Evolutionary conservation across 2,329 filamentous ascomycete genomes (phyloP), one percentile per base, ranked within the genome.

Genomic region (Ilyonectria destructans): DNA sequence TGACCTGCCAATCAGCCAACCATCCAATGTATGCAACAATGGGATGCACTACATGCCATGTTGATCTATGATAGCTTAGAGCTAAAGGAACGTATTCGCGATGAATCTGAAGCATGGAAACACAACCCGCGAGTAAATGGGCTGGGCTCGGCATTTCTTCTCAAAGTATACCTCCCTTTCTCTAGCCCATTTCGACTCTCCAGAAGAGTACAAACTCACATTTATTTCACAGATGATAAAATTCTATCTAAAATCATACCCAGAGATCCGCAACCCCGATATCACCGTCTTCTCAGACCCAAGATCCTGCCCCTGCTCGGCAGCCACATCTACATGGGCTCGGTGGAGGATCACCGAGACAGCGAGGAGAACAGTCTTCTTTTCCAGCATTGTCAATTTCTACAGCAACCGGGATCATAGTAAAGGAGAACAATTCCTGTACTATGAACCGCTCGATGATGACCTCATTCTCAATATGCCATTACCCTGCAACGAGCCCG

Each of bases 341-440:
- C 19, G 45, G 19, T 48, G 45, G 45, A 48, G 45, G 23, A 23
- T 48, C 45, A 48, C 45, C 19, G 45, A 48, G 19, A 48, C 45
- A 6, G 45, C 45, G 6, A 48, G 45, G 21, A 48, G 19, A 48
- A 48, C 45, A 26, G 13, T 48, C 3, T 48, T 48, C 19, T 48
- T 23, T 10, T 21, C 45, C 19, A 48, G 26, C 21, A 23, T 48
- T 12, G 5, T 48, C 45, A 48, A 48, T 3, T 48, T 48, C 21
- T 48, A 48, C 19, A 48, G 45, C 21, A 48, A 48, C 9, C 45
- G 45, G 4, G 19, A 26, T 13, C 45, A 48, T 13, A 48, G 19
- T 10, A 48, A 9, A 48, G 10, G 45, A 23, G 13, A 48, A n/a
- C 45, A 48, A 48, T 48, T 48, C 5, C 45, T 21, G 19, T 48